Evolutionary conservation across 805 yeast genomes (phyloP), one percentile per base, ranked within the genome.

Genomic region (Candida maris): DNA sequence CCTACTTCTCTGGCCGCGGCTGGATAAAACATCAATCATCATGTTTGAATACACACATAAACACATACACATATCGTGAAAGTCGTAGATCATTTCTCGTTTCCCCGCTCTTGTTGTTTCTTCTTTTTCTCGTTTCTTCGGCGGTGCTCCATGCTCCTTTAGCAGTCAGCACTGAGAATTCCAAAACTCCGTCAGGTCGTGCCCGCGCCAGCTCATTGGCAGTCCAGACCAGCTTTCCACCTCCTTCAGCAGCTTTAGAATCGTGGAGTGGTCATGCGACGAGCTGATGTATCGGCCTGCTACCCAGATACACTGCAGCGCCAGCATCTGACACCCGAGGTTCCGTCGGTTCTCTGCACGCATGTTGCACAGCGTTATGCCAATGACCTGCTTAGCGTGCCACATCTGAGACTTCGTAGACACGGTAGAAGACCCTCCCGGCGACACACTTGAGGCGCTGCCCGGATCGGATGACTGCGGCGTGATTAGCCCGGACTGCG

Each of bases 371-470:
- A 51, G 21, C 25, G 46, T 51, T 22, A 62, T 61, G 18, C 64
- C 64, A 33, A 62, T 49, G 8, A 64, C 62, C 37, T 62, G 68
- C 37, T 64, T 64, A 4, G 69, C 68, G 41, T 64, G 69, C 67
- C 67, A 62, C 12, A 64, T 57, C 29, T 59, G 55, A 2, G 68
- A 59, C 34, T 48, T 42, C 4, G 46, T 36, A 31, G 46, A 33
- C 41, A 32, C 16, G 20, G 19, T 39, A 25, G 42, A 30, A 15
- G 13, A 26, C n/a, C n/a, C n/a, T 7, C 36, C 40, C 9, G 51
- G 34, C 5, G 45, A 38, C 16, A 22, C 39, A 5, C 29, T 28
- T 3, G 48, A 22, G 9, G 44, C 29, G 3, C 26, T 32, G 15
- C 38, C 25, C 9, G 35, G 24, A 9, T 38, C 30, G 15, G 26